A percentile compares a stretch with the other conserved stretches of the same genome.
Evolutionary conservation across 306 rosid genomes (phyloP).

Genomic region (Glycine tomentella): DNA sequence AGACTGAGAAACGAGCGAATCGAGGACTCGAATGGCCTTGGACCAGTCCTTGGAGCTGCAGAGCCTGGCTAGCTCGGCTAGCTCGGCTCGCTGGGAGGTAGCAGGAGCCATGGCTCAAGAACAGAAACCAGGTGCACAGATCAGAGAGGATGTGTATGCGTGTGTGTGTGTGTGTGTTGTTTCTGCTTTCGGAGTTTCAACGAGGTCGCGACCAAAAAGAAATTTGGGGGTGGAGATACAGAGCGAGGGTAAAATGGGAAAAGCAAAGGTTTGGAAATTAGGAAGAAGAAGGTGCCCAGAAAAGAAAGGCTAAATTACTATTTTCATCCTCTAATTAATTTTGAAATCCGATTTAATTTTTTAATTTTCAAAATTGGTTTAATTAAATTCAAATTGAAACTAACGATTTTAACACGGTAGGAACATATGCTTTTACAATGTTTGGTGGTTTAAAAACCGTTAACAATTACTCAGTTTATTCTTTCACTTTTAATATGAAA

Average conservation of each 20-base stretch:
- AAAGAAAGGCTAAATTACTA: too few species aligned
- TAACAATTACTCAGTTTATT: too few species aligned
- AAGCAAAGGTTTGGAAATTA: not conserved
- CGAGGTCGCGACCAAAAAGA: conserved; percentile 9
- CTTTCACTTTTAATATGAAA: too few species aligned
- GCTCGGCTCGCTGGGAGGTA: conserved; percentile 69
- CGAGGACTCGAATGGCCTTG: conserved; percentile 87
- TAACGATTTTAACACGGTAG: too few species aligned
- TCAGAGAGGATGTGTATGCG: conserved; percentile 29
- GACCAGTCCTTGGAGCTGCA: conserved; percentile 90
- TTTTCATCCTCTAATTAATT: too few species aligned
- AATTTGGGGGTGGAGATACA: conserved; percentile 7
- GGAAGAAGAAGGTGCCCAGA: not conserved
- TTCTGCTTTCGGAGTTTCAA: conserved; percentile 38
- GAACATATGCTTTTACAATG: too few species aligned
- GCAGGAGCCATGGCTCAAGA: conserved; percentile 60
- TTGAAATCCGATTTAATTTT: too few species aligned
- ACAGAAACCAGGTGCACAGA: conserved; percentile 44
- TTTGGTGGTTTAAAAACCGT: too few species aligned
- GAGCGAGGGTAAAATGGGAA: not conserved
- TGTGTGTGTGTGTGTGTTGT: not conserved
- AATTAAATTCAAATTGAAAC: too few species aligned
- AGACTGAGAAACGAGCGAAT: conserved; percentile 73
- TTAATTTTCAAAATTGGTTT: too few species aligned
- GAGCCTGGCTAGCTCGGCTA: conserved; percentile 78